Base-by-base conservation (phyloP, 192 early-diverging fungal species). In the Lobosporangium transversale region DNA sequence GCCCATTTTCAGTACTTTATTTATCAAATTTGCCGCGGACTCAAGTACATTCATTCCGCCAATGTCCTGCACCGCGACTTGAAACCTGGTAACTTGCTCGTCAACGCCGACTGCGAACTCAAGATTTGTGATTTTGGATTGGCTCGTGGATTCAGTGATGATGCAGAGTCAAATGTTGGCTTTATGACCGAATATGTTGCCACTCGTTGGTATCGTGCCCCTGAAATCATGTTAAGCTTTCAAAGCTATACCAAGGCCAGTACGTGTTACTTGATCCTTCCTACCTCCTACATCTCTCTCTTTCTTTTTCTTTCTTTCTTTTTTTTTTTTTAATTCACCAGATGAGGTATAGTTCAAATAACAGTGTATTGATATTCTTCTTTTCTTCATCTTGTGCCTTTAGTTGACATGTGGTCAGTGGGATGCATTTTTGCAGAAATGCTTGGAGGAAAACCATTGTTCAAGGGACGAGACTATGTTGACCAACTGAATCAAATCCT, bases 161-260 rank as follows among this genome's bases (percentile, higher is more conserved):
- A 88, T 31, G 88, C 87, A 30, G 95, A 93, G 35, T 85, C 84
- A 36, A 92, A 93, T 53, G 89, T 90, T 58, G 95, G 94, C 2
- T 98, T 97, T 70, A 98, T 98, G 94, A 99, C 98, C 20, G 98
- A 99, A 81, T 99, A 99, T 63, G 98, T 99, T 29, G 98, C 98
- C 40, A 99, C 98, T n/a, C 84, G 98, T 67, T 99, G 96, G 96
- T 99, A 98, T 83, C 87, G 98, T 48, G 95, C 98, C 17, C 98
- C 98, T 21, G 98, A 99, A 68, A 94, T 99, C 65, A 96, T 99
- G 93, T 85, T 99, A 42, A 95, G 95, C 55, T 98, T 98, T 83
- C 91, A 94, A 62, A 93, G 88, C 53, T 99, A 99, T 84, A 98
- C 97, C 61, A 99, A 99, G 90, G 97, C 98, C 29, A 98, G 87